Evolutionary conservation across 2,329 filamentous ascomycete species (phyloP).

Genomic region (Scedosporium aurantiacum): DNA sequence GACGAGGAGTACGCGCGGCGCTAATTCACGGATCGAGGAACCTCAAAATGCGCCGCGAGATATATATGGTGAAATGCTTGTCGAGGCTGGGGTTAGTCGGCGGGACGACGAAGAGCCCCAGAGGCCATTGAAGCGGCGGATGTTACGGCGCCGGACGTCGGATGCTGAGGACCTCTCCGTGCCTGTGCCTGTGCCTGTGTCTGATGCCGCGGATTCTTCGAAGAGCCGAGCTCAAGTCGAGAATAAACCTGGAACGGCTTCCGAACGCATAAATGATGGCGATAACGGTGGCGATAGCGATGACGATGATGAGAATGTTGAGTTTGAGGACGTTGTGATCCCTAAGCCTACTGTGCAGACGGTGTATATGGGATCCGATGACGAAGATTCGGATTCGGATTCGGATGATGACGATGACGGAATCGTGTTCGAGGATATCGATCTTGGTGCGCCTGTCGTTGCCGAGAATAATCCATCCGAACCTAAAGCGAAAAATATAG

Average conservation of each 20-base stretch:
- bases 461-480: constrained; percentile 13
- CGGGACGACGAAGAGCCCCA: constrained; percentile 23
- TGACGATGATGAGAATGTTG: constrained; percentile 29
- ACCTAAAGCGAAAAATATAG: constrained; percentile 24
- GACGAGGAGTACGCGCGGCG: background rate
- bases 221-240: background rate
- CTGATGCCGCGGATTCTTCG: background rate
- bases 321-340: constrained; percentile 39
- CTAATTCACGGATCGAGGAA: background rate
- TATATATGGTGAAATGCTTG: constrained; percentile 38
- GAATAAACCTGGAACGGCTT: background rate
- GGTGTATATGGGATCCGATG: constrained; percentile 36
- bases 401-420: constrained; percentile 28
- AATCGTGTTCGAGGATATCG: constrained; percentile 37
- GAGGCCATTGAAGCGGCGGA: constrained; percentile 13
- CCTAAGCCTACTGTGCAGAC: constrained; percentile 40
- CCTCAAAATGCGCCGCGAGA: constrained; percentile 15
- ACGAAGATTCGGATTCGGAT: constrained; percentile 19
- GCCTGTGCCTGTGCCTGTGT: background rate
- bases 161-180: background rate
- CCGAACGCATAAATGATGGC: background rate
- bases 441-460: constrained; percentile 22
- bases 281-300: constrained; percentile 12
- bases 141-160: background rate
- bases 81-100: constrained; percentile 31